These are phyloP conservation scores for Macadamia tetraphylla DNA, from an alignment of 164 flowering plant species.

Conservation along the genomic window DNA sequence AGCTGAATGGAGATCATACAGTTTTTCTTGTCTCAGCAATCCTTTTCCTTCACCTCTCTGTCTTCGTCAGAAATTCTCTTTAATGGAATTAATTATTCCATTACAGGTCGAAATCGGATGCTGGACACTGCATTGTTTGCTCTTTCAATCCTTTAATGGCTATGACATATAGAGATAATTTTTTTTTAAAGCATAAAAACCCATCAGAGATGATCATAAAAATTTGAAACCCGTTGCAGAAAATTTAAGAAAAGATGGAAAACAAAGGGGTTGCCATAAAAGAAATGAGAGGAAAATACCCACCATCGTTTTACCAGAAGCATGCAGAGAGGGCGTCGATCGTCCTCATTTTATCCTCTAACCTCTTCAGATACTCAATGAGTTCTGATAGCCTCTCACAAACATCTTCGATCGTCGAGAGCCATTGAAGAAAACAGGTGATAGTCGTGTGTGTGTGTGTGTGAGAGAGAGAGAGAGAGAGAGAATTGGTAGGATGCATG, in stretches of 20 bases:
- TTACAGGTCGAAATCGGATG: slow-evolving; percentile 31
- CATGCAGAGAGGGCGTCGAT: slow-evolving; percentile 80
- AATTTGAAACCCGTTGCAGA: slow-evolving; percentile 2
- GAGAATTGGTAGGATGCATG: too few relatives aligned
- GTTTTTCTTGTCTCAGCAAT: slow-evolving; percentile 45
- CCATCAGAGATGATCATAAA: background rate
- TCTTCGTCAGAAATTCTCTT: slow-evolving; percentile 21
- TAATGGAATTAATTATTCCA: slow-evolving; percentile 57
- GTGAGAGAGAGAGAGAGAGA: too few relatives aligned
- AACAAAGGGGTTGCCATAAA: background rate
- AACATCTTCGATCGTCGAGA: slow-evolving; percentile 32
- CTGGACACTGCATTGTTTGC: slow-evolving; percentile 18
- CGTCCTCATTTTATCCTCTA: slow-evolving; percentile 69
- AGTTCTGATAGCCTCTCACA: slow-evolving; percentile 31
- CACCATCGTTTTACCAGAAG: slow-evolving; percentile 62
- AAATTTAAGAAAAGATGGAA: background rate
- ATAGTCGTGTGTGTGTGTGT: slow-evolving; percentile 21
- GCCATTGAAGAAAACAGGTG: slow-evolving; percentile 28
- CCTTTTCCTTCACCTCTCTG: slow-evolving; percentile 19
- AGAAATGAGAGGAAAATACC: slow-evolving; percentile 8
- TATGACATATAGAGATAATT: slow-evolving; percentile 5
- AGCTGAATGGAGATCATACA: slow-evolving; percentile 84
- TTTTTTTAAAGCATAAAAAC: background rate
- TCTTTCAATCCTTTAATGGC: slow-evolving; percentile 16
- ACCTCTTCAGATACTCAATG: slow-evolving; percentile 34